These are phyloP conservation scores for Chloranthus sessilifolius DNA, from an alignment of 164 flowering plant species.

Conservation along the genomic window DNA sequence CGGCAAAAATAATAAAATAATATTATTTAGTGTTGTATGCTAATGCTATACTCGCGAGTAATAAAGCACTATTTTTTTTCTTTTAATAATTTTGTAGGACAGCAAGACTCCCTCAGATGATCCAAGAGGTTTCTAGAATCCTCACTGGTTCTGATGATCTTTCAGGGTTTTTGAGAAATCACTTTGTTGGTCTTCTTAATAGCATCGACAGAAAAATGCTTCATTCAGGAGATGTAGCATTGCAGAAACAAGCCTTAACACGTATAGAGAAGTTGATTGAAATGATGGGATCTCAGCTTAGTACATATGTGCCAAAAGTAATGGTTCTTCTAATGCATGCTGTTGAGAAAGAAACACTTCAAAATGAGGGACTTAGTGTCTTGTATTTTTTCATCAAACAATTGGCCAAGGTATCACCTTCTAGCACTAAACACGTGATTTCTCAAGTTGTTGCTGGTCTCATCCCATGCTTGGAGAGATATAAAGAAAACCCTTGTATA, in stretches of 20 bases:
- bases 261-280: constrained; percentile 82
- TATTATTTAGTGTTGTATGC: no score
- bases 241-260: constrained; percentile 84
- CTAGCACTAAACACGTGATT: constrained; percentile 83
- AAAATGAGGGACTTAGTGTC: constrained; percentile 73
- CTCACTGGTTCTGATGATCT: constrained; percentile 81
- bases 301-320: constrained; percentile 88
- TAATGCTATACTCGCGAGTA: no score
- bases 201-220: constrained; percentile 95
- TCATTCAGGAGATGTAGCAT: constrained; percentile 60
- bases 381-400: constrained; percentile 76
- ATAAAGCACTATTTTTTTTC: no score
- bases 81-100: constrained; percentile 38
- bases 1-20: no score
- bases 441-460: constrained; percentile 98
- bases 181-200: constrained; percentile 95
- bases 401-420: constrained; percentile 65
- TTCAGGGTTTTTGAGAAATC: constrained; percentile 77
- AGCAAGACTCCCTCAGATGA: constrained; percentile 70
- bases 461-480: constrained; percentile 79
- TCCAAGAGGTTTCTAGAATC: constrained; percentile 77
- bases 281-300: constrained; percentile 90
- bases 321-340: constrained; percentile 99
- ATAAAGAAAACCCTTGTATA: constrained; percentile 49
- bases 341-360: constrained; percentile 74